phyloP scores from a whole-genome alignment of 2,329 filamentous ascomycete genomes.

The Mycocentrospora acerina region DNA sequence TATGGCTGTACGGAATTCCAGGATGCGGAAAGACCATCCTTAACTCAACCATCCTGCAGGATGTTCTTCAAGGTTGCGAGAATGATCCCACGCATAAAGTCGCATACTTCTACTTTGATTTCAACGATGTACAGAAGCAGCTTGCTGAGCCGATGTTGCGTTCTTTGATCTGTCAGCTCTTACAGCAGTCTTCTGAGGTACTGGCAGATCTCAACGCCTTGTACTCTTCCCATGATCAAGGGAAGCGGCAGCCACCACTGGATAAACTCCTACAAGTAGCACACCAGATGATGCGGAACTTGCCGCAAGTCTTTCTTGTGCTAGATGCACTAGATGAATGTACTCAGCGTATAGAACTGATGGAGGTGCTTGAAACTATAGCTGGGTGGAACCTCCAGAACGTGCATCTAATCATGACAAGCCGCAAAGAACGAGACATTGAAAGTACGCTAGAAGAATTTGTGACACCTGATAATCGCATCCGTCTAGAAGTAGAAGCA shows the following conservation, averaged over 20 bases:
- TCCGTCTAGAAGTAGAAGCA: constrained; percentile 14
- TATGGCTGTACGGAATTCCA: too few species aligned
- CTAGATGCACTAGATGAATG: constrained; percentile 31
- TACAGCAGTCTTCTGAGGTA: constrained; percentile 12
- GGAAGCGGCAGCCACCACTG: constrained; percentile 20
- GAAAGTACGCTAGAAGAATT: constrained; percentile 12
- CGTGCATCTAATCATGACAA: constrained; percentile 21
- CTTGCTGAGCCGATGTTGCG: constrained; percentile 30
- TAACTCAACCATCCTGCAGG: constrained; percentile 20
- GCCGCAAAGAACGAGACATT: constrained; percentile 23
- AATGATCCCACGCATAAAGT: constrained; percentile 8
- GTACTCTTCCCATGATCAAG: constrained; percentile 19
- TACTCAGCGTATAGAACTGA: constrained; percentile 10
- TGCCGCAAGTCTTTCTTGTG: constrained; percentile 9
- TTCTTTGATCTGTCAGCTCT: constrained; percentile 40
- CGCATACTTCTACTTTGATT: constrained; percentile 30
- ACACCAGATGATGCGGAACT: constrained; percentile 27
- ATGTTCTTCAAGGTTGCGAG: constrained; percentile 10
- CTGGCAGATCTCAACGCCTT: constrained; percentile 19
- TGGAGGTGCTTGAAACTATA: constrained; percentile 16
- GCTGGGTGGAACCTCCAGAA: constrained; percentile 15
- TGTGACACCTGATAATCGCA: constrained; percentile 6
- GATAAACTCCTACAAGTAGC: constrained; percentile 19
- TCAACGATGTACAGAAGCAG: constrained; percentile 40
- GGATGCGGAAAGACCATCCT: constrained; percentile 19